Evolutionary conservation across 129 eudicot species (phyloP).

Genomic region (Saussurea involucrata): DNA sequence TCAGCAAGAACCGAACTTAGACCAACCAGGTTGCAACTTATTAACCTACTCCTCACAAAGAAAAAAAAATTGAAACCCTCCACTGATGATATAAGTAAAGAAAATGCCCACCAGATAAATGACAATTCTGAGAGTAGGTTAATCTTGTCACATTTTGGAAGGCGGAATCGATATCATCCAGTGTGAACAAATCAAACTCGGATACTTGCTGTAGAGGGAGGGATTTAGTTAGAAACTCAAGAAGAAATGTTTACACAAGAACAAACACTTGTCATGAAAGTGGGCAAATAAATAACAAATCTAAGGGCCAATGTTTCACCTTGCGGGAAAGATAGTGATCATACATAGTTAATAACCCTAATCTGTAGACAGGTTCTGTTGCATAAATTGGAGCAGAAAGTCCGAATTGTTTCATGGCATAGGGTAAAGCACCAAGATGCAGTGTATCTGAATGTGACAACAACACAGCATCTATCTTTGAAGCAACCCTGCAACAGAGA

Average conservation of each 20-base stretch:
- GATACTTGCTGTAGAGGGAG: constrained; percentile 80
- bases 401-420: constrained; percentile 81
- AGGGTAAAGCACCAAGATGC: constrained; percentile 89
- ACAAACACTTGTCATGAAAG: neutral
- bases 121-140: constrained; percentile 92
- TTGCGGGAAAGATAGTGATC: constrained; percentile 85
- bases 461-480: constrained; percentile 78
- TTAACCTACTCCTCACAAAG: neutral
- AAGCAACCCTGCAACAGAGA: constrained; percentile 68
- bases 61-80: neutral
- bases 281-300: neutral
- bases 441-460: constrained; percentile 84
- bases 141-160: constrained; percentile 80
- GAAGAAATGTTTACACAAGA: neutral
- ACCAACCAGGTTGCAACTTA: neutral
- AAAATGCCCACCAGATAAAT: constrained; percentile 67
- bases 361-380: constrained; percentile 79
- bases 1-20: neutral
- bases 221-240: constrained; percentile 11
- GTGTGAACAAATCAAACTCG: constrained; percentile 86
- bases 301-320: constrained; percentile 45
- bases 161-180: constrained; percentile 95
- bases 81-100: neutral
- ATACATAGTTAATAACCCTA: constrained; percentile 85
- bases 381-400: constrained; percentile 80